Base-by-base conservation (phyloP, 306 rosid species). In the Albizia julibrissin region DNA sequence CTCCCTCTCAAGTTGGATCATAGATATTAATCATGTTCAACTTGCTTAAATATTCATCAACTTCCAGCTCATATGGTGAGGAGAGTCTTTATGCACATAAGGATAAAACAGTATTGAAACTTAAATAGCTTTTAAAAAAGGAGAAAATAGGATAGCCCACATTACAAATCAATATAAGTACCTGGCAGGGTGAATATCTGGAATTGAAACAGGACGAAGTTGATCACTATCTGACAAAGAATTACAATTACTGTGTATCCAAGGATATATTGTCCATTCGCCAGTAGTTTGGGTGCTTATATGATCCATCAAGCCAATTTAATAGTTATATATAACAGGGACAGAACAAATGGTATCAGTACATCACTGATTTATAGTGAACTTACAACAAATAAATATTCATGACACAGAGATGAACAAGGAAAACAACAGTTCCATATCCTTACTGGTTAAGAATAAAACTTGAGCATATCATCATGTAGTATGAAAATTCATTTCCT, bases 381-480 rank as follows among this genome's bases (percentile, higher is more conserved):
- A 56, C 69, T 75, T 66, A 68, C 76, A 65, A 59, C 44, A 26
- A 24, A 61, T 6, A 76, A 62, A 52, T 26, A 50, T 46, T 74
- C 74, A 46, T 56, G 58, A 78, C 71, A 66, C 47, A 59, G 71
- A 82, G 66, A 83, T 78, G n/a, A 68, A 70, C 24, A 73, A 27
- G 70, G 73, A 85, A 22, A 75, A 5, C 19, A 54, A 79, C 6
- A 59, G 27, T 46, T n/a, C 70, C 16, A 64, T 66, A 42, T 78
- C 81, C 99, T 89, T 92, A 95, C 99, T 88, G 82, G 83, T 95
- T 95, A 80, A 95, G 99, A 87, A 95, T 93, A 91, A 89, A 95
- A 90, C 94, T 92, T 29, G 98, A 95, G 90, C 98, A 93, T 91
- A 95, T 95, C 99, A 95, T 95, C 99, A 95, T 95, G 88, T 95